These are phyloP conservation scores for Aspergillus fischeri DNA, from an alignment of 2,329 filamentous ascomycete species.

Conservation along the genomic window DNA sequence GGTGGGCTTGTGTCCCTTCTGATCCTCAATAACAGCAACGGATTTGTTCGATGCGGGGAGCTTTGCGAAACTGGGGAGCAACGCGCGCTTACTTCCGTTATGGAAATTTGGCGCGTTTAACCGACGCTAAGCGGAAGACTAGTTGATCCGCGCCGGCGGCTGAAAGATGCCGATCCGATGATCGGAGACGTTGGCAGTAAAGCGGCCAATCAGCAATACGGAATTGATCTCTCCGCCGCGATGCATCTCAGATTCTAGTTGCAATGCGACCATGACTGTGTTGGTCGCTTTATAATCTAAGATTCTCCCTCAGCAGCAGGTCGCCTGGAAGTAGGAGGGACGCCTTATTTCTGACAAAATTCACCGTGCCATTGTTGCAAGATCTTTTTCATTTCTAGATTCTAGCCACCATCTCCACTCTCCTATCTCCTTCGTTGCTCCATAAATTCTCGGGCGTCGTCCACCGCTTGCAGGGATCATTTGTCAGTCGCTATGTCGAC, in stretches of 20 bases:
- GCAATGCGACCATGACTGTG: neutral
- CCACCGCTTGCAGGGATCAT: constrained; percentile 16
- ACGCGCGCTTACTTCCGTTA: neutral
- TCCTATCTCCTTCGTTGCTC: neutral
- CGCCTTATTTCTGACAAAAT: neutral
- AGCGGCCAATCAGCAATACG: constrained; percentile 2
- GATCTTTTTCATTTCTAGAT: neutral
- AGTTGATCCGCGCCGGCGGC: constrained; percentile 17
- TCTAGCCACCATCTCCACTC: neutral
- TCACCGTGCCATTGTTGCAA: neutral
- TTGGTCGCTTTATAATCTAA: neutral
- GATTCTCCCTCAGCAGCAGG: neutral
- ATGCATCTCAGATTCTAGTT: constrained; percentile 9
- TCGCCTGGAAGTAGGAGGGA: neutral
- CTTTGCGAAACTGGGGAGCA: neutral
- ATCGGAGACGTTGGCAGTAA: constrained; percentile 10
- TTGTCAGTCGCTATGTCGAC: constrained; percentile 46
- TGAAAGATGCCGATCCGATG: constrained; percentile 14
- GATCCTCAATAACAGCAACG: neutral
- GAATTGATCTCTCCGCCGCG: neutral
- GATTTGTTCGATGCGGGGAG: neutral
- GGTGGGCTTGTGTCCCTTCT: neutral
- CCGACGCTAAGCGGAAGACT: constrained; percentile 4
- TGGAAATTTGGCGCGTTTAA: constrained; percentile 16
- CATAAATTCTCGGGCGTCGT: neutral